A percentile compares a stretch with the other conserved stretches of the same genome.
These are phyloP conservation scores for Aspergillus baeticus DNA, from an alignment of 495 filamentous ascomycete species.

Conservation along the genomic window DNA sequence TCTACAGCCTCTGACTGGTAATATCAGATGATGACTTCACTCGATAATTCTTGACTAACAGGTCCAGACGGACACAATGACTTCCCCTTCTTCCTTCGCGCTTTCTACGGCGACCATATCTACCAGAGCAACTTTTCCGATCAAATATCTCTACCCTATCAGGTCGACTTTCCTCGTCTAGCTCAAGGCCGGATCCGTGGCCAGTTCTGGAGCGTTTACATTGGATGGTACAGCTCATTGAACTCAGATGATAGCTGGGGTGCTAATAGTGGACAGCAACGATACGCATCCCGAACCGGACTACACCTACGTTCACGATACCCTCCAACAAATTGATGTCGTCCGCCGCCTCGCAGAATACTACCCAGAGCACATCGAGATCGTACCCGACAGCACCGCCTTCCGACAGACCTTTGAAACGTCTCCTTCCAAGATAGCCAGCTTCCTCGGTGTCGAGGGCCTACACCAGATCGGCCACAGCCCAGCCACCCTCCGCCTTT, in stretches of 20 bases:
- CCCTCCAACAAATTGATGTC: conserved; percentile 14
- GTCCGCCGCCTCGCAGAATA: conserved; percentile 11
- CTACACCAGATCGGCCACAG: conserved; percentile 95
- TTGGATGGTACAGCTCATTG: conserved; percentile 64
- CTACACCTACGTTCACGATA: conserved; percentile 9
- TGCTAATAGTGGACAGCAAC: conserved; percentile 38
- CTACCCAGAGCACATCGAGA: conserved; percentile 4
- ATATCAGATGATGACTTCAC: neutral
- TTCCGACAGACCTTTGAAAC: conserved; percentile 10
- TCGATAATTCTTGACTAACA: conserved; percentile 1
- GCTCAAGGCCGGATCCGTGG: conserved; percentile 52
- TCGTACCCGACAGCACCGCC: conserved; percentile 1
- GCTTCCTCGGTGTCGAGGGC: conserved; percentile 83
- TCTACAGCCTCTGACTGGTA: conserved; percentile 14
- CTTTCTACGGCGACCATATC: conserved; percentile 72
- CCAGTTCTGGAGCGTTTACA: conserved; percentile 90
- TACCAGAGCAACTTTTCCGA: conserved; percentile 45
- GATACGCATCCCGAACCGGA: neutral
- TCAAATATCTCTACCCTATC: conserved; percentile 70
- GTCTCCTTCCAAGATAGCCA: conserved; percentile 47
- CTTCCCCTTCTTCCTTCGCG: conserved; percentile 70
- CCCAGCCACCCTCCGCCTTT: conserved; percentile 70
- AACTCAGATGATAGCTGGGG: conserved; percentile 78
- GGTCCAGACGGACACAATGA: conserved; percentile 90
- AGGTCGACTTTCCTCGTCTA: conserved; percentile 78